Conservation (phyloP, 495 filamentous ascomycete genomes). For the Aspergillus steynii region DNA sequence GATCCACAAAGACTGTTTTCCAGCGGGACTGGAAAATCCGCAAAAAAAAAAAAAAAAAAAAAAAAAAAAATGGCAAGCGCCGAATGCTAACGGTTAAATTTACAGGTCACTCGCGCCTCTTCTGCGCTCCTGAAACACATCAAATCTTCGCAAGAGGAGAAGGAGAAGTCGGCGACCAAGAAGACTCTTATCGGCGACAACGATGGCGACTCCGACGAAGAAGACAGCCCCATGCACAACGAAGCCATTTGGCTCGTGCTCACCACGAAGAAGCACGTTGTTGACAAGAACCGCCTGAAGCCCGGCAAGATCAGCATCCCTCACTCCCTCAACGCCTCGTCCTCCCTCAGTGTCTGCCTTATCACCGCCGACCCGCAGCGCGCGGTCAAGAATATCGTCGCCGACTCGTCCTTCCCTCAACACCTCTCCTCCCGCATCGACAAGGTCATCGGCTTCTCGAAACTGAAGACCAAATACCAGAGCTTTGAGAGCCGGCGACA, state of each 20-base stretch:
- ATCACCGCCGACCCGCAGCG: slow-evolving; percentile 87
- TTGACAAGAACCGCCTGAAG: slow-evolving; percentile 74
- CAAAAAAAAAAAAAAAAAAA: not conserved
- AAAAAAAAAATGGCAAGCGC: not conserved
- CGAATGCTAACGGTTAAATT: slow-evolving; percentile 19
- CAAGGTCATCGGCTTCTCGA: slow-evolving; percentile 76
- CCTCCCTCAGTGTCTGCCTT: slow-evolving; percentile 71
- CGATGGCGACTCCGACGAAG: slow-evolving; percentile 49
- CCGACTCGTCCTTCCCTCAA: slow-evolving; percentile 71
- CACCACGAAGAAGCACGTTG: slow-evolving; percentile 86
- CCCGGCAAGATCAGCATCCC: slow-evolving; percentile 68
- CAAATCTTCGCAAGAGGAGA: slow-evolving; percentile 60
- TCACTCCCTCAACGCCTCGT: slow-evolving; percentile 65
- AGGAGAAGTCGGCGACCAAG: slow-evolving; percentile 56
- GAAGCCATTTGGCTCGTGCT: slow-evolving; percentile 81
- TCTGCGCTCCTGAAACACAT: slow-evolving; percentile 80
- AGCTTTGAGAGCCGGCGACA: slow-evolving; percentile 83
- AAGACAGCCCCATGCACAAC: slow-evolving; percentile 43
- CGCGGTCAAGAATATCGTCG: slow-evolving; percentile 82
- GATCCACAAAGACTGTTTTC: not conserved
- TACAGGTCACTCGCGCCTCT: slow-evolving; percentile 73
- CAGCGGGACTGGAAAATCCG: not conserved
- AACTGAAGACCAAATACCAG: slow-evolving; percentile 83
- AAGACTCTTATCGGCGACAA: slow-evolving; percentile 72
- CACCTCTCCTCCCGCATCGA: slow-evolving; percentile 70